Evolutionary conservation across 73 alveolate genomes (phyloP), one percentile per base, ranked within the genome.

Genomic region (Effrenium voratum): DNA sequence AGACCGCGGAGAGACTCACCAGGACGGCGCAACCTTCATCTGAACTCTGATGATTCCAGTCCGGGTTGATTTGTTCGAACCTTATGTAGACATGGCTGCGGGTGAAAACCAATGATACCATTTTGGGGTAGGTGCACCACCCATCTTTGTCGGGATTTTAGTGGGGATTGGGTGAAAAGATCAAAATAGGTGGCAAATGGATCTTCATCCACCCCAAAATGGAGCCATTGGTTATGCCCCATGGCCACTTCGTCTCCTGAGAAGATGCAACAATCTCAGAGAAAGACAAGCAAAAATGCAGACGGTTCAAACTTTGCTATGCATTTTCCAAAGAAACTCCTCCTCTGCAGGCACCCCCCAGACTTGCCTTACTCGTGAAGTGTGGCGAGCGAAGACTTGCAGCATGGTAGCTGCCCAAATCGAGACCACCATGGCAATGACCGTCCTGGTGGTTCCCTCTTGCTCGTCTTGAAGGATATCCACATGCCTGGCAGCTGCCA

Each of bases 381-480:
- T 66, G 63, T 86, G 94, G 46, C 94, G 60, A 34, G 41, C 38
- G 94, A 86, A 86, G 83, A 86, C 80, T 41, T 86, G 94, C 46
- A 66, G 57, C 83, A 86, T 86, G 72, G 45, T 26, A 46, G 94
- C 94, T 12, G 83, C 94, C 94, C 94, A 86, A 45, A 86, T 24
- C n/a, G 94, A 86, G 4, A 86, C n/a, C 38, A 57, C 40, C 28
- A 38, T 43, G 6, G 94, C 94, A 28, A 86, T 38, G 16, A 28
- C 63, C 15, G 94, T 86, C 73, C 44, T 59, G 36, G 40, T 63
- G 43, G 40, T 57, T 36, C 60, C 84, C 34, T 2, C 44, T 6
- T 43, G n/a, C n/a, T n/a, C n/a, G 38, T 66, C 80, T 40, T 59
- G 8, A 43, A 83, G 83, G 30, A 72, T 38, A 52, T 8, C 63